Percentiles rank a stretch among this genome's conserved stretches.
These are phyloP conservation scores for Ustilago lituana DNA, from an alignment of 1,284 basidiomycete species.

Conservation along the genomic window DNA sequence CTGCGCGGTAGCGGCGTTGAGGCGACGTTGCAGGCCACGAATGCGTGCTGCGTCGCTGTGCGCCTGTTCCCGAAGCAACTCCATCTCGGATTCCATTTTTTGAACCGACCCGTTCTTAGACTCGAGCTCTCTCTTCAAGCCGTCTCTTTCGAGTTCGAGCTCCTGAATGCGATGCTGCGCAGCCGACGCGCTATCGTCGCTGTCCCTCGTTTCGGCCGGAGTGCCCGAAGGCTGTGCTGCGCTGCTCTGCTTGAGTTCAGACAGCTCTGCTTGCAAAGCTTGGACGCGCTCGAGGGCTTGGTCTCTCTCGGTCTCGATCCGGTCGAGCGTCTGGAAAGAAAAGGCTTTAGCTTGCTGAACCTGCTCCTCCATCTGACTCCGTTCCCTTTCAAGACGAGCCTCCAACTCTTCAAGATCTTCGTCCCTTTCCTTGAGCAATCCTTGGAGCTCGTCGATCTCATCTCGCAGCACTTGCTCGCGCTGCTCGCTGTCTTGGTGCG, in stretches of 20 bases:
- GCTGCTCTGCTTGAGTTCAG: neutral
- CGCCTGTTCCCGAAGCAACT: constrained; percentile 22
- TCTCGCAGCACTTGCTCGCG: constrained; percentile 15
- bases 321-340: constrained; percentile 45
- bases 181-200: neutral
- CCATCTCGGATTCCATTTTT: constrained; percentile 4
- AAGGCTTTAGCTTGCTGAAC: constrained; percentile 49
- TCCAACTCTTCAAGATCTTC: constrained; percentile 43
- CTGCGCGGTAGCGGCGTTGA: constrained; percentile 26
- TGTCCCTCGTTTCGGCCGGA: neutral
- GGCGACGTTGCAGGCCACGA: constrained; percentile 26
- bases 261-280: constrained; percentile 15
- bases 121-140: constrained; percentile 10
- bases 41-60: constrained; percentile 25
- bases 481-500: neutral
- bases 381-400: constrained; percentile 31
- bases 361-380: constrained; percentile 44
- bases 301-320: constrained; percentile 40
- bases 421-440: constrained; percentile 35
- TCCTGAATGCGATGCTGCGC: constrained; percentile 15
- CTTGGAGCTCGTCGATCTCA: constrained; percentile 34
- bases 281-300: constrained; percentile 32
- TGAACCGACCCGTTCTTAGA: neutral
- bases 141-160: constrained; percentile 16
- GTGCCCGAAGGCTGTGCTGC: neutral